Base-by-base conservation (phyloP, 805 yeast genomes). In the Yarrowia sp. region DNA sequence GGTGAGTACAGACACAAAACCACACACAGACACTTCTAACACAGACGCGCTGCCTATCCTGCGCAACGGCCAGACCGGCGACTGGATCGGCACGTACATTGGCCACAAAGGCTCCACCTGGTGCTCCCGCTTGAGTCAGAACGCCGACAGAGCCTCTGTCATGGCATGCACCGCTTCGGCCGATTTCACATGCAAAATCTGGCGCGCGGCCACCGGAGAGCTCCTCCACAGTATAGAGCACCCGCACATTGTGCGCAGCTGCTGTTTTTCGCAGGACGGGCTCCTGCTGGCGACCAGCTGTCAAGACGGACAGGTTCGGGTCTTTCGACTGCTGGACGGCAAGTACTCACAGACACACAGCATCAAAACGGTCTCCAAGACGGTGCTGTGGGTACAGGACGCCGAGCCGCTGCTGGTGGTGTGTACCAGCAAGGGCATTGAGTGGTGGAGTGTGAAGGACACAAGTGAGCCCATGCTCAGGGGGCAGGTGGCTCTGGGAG, bases 81-180 rank as follows among this genome's bases (percentile, higher is more conserved):
- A 74, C 65, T 74, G 77, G 77, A 68, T 74, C 13, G 77, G 77
- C 32, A 74, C 77, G 2, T 74, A 69, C 45, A 48, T 73, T 11
- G 77, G 77, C 9, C 77, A 74, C 53, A 74, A 74, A 63, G 77
- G 77, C 3, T 74, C 77, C 2, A 72, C 70, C 6, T 73, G 76
- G 75, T 71, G 75, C 42, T 67, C 74, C 10, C 66, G 71, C 13
- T 62, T 74, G 51, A 43, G 50, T 28, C 28, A 18, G 8, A 51
- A 51, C 14, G 64, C 51, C n/a, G 68, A 71, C 50, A 45, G 67
- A 5, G 69, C 67, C 38, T 73, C 70, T 13, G 31, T 41, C 7
- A 61, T 57, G 28, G 73, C 74, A 6, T 67, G 70, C 15, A 72
- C 76, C 6, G 73, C 76, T 2, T 71, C 76, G 58, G 77, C 77